A percentile compares a stretch with the other conserved stretches of the same genome.
Evolutionary conservation across 2,329 filamentous ascomycete genomes (phyloP).

Genomic region (Aspergillus ochraceoroseus): DNA sequence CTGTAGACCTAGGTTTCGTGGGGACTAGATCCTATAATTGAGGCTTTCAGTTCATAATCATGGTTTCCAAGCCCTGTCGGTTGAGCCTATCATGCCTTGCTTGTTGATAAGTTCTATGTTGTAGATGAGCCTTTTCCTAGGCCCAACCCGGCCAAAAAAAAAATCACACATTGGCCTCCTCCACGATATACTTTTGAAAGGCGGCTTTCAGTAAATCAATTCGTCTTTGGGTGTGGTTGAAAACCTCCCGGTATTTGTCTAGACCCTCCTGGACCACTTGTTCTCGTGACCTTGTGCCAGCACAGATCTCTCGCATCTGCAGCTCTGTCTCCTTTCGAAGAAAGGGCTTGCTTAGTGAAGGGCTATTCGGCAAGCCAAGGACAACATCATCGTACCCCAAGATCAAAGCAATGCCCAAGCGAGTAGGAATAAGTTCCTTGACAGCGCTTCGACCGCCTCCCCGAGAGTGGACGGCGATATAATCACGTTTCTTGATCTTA

Average conservation of each 20-base stretch:
- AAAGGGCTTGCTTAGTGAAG: conserved; percentile 88
- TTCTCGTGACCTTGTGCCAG: conserved; percentile 68
- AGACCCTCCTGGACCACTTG: conserved; percentile 78
- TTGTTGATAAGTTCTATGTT: background rate
- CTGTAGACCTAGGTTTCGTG: no score
- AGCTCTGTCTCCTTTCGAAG: conserved; percentile 96
- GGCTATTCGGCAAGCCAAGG: conserved; percentile 61
- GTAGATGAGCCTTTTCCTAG: background rate
- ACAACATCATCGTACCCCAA: conserved; percentile 93
- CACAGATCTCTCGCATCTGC: conserved; percentile 95
- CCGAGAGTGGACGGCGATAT: conserved; percentile 64
- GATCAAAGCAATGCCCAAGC: conserved; percentile 83
- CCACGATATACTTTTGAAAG: conserved; percentile 54
- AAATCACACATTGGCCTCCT: conserved; percentile 25
- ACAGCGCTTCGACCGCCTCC: conserved; percentile 50
- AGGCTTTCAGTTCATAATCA: no score
- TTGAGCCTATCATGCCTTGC: no score
- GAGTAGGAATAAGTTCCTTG: conserved; percentile 88
- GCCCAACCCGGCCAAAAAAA: no score
- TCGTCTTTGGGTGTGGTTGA: conserved; percentile 72
- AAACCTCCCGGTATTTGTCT: conserved; percentile 80
- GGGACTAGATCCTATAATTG: no score
- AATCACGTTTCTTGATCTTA: conserved; percentile 86
- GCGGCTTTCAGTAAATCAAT: conserved; percentile 59
- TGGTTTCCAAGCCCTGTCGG: no score